A percentile compares a stretch with the other conserved stretches of the same genome.
phyloP scores from a whole-genome alignment of 352 stramenopile species.

The Phytopythium boreale region DNA sequence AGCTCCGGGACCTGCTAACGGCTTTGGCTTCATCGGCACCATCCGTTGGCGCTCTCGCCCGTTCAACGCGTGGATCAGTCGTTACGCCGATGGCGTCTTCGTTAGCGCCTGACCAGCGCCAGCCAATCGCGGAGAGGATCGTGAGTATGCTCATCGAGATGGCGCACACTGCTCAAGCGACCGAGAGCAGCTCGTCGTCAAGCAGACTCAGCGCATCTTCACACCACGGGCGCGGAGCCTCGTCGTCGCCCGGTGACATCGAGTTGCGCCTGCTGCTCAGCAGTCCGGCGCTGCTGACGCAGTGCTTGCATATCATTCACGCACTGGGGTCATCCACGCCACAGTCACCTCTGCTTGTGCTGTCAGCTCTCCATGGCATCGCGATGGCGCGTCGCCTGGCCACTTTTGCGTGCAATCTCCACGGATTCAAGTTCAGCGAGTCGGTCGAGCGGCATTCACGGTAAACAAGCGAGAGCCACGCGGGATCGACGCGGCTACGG shows the following conservation, averaged over 20 bases:
- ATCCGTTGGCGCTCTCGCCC: background rate
- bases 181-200: background rate
- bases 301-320: constrained; percentile 33
- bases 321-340: constrained; percentile 20
- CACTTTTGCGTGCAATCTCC: constrained; percentile 33
- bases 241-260: background rate
- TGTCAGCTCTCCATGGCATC: constrained; percentile 15
- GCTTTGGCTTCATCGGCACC: constrained; percentile 4
- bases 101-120: background rate
- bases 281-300: constrained; percentile 30
- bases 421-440: constrained; percentile 26
- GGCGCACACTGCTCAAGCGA: background rate
- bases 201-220: background rate
- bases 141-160: constrained; percentile 21
- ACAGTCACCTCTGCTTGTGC: constrained; percentile 16
- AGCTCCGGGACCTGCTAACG: constrained; percentile 20
- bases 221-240: background rate
- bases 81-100: background rate
- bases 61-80: background rate
- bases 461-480: background rate
- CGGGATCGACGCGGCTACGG: background rate
- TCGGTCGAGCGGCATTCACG: background rate
- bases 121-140: constrained; percentile 1
- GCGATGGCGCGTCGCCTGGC: constrained; percentile 21
- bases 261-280: constrained; percentile 22